These are phyloP conservation scores for Zygosaccharomyces pseudobailii DNA, from an alignment of 1,139 yeast species.

Conservation along the genomic window DNA sequence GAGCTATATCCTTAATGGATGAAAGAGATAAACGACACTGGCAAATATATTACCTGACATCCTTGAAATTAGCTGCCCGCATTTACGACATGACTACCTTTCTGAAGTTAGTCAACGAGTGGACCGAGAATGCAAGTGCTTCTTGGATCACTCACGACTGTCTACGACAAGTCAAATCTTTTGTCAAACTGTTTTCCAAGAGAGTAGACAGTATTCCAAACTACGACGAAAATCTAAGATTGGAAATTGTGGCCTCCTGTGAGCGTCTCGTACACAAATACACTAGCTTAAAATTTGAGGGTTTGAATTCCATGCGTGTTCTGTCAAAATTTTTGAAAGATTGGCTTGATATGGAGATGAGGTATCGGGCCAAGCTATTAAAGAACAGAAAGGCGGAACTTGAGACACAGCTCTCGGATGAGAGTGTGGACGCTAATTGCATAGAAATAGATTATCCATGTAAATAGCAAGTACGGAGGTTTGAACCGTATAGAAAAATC, in stretches of 20 bases:
- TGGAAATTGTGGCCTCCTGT: slow-evolving; percentile 10
- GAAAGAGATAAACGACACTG: slow-evolving; percentile 15
- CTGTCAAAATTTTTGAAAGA: slow-evolving; percentile 11
- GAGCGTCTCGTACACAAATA: slow-evolving; percentile 13
- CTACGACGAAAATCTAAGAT: slow-evolving; percentile 4
- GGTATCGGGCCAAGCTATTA: slow-evolving; percentile 1
- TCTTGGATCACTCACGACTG: slow-evolving; percentile 15
- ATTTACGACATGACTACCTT: slow-evolving; percentile 15
- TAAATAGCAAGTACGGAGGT: not conserved
- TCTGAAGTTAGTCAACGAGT: slow-evolving; percentile 16
- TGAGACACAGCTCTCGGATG: not conserved
- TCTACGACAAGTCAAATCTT: slow-evolving; percentile 20
- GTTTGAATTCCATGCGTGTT: slow-evolving; percentile 18
- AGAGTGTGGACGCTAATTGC: not conserved
- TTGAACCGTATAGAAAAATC: not conserved
- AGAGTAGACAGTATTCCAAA: slow-evolving; percentile 4
- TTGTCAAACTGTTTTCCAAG: slow-evolving; percentile 15
- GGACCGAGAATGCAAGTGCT: slow-evolving; percentile 23
- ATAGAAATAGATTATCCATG: not conserved
- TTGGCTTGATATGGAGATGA: slow-evolving; percentile 16
- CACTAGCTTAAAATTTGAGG: slow-evolving; percentile 18
- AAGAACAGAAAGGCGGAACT: slow-evolving; percentile 7
- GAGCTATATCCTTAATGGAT: slow-evolving; percentile 11
- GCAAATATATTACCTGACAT: slow-evolving; percentile 23
- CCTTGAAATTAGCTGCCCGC: slow-evolving; percentile 19